A percentile compares a stretch with the other conserved stretches of the same genome.
phyloP scores from a whole-genome alignment of 768 basidiomycete species.

The Leccinum incarnatum region DNA sequence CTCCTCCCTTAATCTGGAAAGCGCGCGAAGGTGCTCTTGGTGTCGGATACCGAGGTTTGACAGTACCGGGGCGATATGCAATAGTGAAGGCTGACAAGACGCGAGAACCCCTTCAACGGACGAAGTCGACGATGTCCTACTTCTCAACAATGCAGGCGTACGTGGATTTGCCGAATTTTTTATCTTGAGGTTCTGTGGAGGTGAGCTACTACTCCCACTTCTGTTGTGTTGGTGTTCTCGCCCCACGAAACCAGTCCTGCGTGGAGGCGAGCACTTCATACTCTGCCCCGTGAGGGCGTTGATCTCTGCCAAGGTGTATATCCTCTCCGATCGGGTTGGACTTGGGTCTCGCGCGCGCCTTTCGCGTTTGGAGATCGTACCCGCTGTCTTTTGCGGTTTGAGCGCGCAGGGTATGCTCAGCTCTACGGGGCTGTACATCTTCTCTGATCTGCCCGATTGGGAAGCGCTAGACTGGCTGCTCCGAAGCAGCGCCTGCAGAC shows the following conservation, averaged over 20 bases:
- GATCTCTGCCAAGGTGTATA: slow-evolving; percentile 34
- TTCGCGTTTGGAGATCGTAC: slow-evolving; percentile 17
- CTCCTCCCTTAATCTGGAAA: slow-evolving; percentile 58
- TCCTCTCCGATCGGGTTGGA: slow-evolving; percentile 33
- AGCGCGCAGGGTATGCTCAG: slow-evolving; percentile 11
- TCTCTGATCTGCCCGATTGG: slow-evolving; percentile 27
- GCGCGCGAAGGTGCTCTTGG: slow-evolving; percentile 60
- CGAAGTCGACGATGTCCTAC: slow-evolving; percentile 37
- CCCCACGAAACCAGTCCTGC: slow-evolving; percentile 9
- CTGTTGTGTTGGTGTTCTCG: slow-evolving; percentile 13
- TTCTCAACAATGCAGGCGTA: slow-evolving; percentile 13
- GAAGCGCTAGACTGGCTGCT: slow-evolving; percentile 21
- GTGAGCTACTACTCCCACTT: slow-evolving; percentile 21
- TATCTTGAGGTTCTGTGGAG: slow-evolving; percentile 15
- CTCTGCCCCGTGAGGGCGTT: slow-evolving; percentile 31
- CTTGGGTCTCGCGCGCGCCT: slow-evolving; percentile 22
- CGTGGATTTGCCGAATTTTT: slow-evolving; percentile 13
- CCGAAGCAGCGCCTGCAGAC: slow-evolving; percentile 17
- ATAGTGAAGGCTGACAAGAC: slow-evolving; percentile 62
- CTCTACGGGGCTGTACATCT: slow-evolving; percentile 20
- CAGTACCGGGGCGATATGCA: slow-evolving; percentile 60
- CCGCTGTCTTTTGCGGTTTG: slow-evolving; percentile 18
- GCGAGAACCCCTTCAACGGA: slow-evolving; percentile 52
- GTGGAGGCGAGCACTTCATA: slow-evolving; percentile 24
- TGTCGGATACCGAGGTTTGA: slow-evolving; percentile 55